Evolutionary conservation across 768 basidiomycete genomes (phyloP).

Genomic region (Pulveroboletus ravenelii): DNA sequence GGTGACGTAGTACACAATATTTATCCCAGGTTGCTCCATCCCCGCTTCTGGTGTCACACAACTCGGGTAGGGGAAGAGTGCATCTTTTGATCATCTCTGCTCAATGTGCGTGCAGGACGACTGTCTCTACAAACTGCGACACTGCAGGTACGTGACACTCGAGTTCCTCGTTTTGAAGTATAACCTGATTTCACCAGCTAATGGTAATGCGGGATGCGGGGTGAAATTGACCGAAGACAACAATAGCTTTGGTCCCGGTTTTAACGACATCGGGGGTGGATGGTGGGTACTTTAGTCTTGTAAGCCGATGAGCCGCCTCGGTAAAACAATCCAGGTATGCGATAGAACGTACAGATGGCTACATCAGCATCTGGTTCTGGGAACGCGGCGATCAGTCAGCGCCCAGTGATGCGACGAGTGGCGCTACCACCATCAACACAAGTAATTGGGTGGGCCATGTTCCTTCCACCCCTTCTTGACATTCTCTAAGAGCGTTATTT

Average conservation of each 20-base stretch:
- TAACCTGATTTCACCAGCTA: slow-evolving; percentile 11
- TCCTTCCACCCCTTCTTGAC: neutral
- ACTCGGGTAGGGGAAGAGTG: slow-evolving; percentile 19
- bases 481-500: neutral
- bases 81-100: neutral
- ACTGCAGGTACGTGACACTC: slow-evolving; percentile 5
- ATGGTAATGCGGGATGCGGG: slow-evolving; percentile 31
- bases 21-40: slow-evolving; percentile 24
- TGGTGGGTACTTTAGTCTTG: slow-evolving; percentile 25
- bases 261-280: slow-evolving; percentile 36
- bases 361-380: slow-evolving; percentile 42
- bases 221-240: slow-evolving; percentile 21
- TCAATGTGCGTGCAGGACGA: slow-evolving; percentile 12
- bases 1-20: neutral
- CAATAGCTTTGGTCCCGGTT: slow-evolving; percentile 27
- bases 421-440: slow-evolving; percentile 16
- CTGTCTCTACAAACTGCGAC: slow-evolving; percentile 20
- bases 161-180: neutral
- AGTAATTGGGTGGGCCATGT: slow-evolving; percentile 19
- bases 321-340: slow-evolving; percentile 31
- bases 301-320: neutral
- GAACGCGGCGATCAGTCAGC: slow-evolving; percentile 28
- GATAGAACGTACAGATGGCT: slow-evolving; percentile 30
- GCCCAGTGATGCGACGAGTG: slow-evolving; percentile 31
- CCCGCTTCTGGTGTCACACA: slow-evolving; percentile 19